These are phyloP conservation scores for Euphorbia neoarborescens DNA, from an alignment of 441 rosid genomes.

Conservation along the genomic window DNA sequence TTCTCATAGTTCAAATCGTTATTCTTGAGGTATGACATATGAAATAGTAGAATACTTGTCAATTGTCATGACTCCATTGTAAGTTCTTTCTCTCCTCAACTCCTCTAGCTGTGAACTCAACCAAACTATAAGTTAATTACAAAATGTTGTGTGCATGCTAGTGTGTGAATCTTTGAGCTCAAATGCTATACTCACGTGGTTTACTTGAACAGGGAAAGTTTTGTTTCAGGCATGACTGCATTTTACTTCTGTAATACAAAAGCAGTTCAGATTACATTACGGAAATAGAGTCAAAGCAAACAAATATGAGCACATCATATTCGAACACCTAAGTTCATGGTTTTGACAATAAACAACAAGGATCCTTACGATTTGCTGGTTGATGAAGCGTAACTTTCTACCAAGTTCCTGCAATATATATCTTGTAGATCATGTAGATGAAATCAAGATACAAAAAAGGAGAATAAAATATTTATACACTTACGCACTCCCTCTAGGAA, in stretches of 20 bases:
- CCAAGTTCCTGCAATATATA: constrained; percentile 50
- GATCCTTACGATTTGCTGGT: constrained; percentile 44
- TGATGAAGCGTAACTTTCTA: constrained; percentile 57
- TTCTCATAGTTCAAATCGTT: too few relatives aligned
- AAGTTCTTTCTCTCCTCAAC: constrained; percentile 3
- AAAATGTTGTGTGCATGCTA: background rate
- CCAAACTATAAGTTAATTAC: background rate
- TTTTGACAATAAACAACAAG: constrained; percentile 7
- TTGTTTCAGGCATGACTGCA: constrained; percentile 51
- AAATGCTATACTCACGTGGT: constrained; percentile 36
- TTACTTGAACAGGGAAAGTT: constrained; percentile 50
- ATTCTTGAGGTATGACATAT: background rate
- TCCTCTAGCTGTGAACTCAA: background rate
- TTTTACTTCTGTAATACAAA: constrained; percentile 45
- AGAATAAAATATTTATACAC: constrained; percentile 20
- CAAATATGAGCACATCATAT: background rate
- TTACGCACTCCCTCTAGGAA: constrained; percentile 60
- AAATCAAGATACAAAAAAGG: background rate
- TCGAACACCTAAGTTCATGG: background rate
- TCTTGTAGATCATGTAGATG: background rate
- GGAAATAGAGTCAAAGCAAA: background rate
- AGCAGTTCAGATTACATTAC: too few relatives aligned
- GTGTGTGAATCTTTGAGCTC: background rate
- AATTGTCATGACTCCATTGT: background rate
- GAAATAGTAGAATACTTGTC: background rate